Evolutionary conservation across 2,329 filamentous ascomycete species (phyloP).

Genomic region (Pseudogymnoascus sp.): DNA sequence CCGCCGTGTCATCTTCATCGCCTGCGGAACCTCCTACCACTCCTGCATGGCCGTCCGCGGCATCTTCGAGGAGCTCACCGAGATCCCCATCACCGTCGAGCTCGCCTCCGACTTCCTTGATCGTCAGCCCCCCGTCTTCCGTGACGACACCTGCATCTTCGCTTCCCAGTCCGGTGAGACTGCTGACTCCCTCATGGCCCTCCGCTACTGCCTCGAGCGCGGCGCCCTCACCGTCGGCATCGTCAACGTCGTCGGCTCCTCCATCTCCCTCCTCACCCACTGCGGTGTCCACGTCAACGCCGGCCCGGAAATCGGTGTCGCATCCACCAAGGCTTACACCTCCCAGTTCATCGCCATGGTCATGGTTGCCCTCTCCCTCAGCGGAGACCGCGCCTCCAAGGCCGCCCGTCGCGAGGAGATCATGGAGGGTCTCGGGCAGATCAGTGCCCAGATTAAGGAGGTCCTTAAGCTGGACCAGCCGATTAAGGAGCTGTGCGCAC

Average conservation of each 20-base stretch:
- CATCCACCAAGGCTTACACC: conserved; percentile 98
- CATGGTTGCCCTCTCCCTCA: conserved; percentile 96
- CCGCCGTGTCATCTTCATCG: conserved; percentile 96
- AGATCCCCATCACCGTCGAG: conserved; percentile 96
- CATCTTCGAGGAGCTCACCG: conserved; percentile 93
- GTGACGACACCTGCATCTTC: conserved; percentile 97
- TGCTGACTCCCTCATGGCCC: conserved; percentile 91
- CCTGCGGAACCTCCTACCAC: conserved; percentile 96
- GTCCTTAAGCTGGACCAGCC: conserved; percentile 84
- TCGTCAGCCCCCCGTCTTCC: conserved; percentile 93
- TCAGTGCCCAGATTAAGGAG: conserved; percentile 86
- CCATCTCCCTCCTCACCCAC: conserved; percentile 96
- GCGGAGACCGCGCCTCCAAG: conserved; percentile 95
- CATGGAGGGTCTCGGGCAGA: conserved; percentile 80
- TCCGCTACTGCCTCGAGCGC: conserved; percentile 96
- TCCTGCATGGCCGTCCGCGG: conserved; percentile 99
- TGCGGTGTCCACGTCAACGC: conserved; percentile 99
- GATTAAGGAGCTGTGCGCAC: conserved; percentile 89
- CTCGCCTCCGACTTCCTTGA: conserved; percentile 97
- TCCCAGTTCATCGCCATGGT: conserved; percentile 99
- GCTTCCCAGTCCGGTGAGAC: conserved; percentile 99
- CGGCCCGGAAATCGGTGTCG: conserved; percentile 96
- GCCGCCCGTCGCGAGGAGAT: conserved; percentile 86
- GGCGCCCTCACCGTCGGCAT: conserved; percentile 95
- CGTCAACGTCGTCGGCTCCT: conserved; percentile 97